Base-by-base conservation (phyloP, 2,329 filamentous ascomycete species). In the Trichoderma endophyticum region DNA sequence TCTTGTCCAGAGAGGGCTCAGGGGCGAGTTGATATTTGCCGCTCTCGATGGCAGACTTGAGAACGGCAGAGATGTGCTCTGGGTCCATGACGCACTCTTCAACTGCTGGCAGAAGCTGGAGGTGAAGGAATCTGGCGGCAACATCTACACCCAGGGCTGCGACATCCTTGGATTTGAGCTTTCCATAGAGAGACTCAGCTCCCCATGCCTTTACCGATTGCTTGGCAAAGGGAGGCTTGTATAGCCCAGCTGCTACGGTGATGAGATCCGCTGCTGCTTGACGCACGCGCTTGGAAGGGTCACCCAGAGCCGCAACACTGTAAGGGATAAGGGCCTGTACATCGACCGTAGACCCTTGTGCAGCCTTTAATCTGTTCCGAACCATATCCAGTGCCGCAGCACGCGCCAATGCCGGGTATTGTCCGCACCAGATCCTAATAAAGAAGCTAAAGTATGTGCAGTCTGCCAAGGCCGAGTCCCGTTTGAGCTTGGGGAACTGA, bases 71-170 rank as follows among this genome's bases (percentile, higher is more conserved):
- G 59, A 97, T 86, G 73, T 96, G 91, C 32, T 87, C 88, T 4
- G 89, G 84, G 78, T 98, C 94, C 75, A 98, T 88, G 4, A 95
- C 86, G 77, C 92, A 97, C 81, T 98, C 96, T 81, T 98, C 95
- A 11, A 97, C 82, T 2, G 87, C 88, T 0, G 93, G 93, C 24
- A 93, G 80, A n/a, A 98, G 82, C 48, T 92, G 85, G 24, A 88
- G 85, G 24, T 89, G 86, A 1, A 96, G 78, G 24, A 97, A 81
- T 72, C 88, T 90, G 57, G 86, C 83, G 2, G 84, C 83, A 69
- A 91, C 86, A 28, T 90, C 86, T 1, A 83, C 78, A 4, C 87
- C 81, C 69, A 97, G 84, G 84, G 88, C 89, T 60, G 87, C 83
- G 18, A 91, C 79, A 43, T 86, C 81, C 32, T 82, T 82, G 6